Evolutionary conservation across 352 stramenopile genomes (phyloP).

Genomic region (Pythium grandisporangium): DNA sequence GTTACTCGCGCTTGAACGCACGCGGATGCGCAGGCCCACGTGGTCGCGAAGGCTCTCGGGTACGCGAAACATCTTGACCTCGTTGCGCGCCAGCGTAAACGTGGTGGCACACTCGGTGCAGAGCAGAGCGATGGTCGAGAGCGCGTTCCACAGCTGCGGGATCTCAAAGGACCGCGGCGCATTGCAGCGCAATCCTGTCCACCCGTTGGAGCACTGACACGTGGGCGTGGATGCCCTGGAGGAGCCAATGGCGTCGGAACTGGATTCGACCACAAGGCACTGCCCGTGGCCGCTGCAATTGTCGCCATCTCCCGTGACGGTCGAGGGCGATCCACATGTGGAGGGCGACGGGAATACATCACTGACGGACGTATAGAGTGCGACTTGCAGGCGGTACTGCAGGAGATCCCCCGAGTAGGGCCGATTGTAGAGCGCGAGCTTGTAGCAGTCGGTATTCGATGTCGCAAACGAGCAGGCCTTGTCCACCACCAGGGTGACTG

Average conservation of each 20-base stretch:
- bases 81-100: constrained; percentile 33
- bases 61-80: constrained; percentile 58
- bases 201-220: constrained; percentile 53
- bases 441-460: constrained; percentile 47
- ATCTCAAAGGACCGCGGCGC: constrained; percentile 45
- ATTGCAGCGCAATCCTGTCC: constrained; percentile 51
- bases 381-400: constrained; percentile 30
- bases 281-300: constrained; percentile 49
- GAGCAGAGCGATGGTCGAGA: constrained; percentile 35
- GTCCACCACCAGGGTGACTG: constrained; percentile 31
- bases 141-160: constrained; percentile 43
- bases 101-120: constrained; percentile 37
- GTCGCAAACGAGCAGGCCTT: constrained; percentile 26
- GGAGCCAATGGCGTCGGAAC: neutral
- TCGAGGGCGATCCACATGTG: constrained; percentile 12
- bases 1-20: constrained; percentile 1
- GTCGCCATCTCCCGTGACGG: constrained; percentile 5
- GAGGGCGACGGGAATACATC: constrained; percentile 12
- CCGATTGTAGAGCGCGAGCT: constrained; percentile 61
- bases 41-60: constrained; percentile 46
- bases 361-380: constrained; percentile 16
- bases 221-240: constrained; percentile 8
- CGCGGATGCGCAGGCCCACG: constrained; percentile 25
- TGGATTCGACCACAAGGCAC: constrained; percentile 20
- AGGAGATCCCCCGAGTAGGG: constrained; percentile 33